Evolutionary conservation across 345 rosid species (phyloP), one percentile per base, ranked within the genome.

Genomic region (Cardiospermum halicacabum): DNA sequence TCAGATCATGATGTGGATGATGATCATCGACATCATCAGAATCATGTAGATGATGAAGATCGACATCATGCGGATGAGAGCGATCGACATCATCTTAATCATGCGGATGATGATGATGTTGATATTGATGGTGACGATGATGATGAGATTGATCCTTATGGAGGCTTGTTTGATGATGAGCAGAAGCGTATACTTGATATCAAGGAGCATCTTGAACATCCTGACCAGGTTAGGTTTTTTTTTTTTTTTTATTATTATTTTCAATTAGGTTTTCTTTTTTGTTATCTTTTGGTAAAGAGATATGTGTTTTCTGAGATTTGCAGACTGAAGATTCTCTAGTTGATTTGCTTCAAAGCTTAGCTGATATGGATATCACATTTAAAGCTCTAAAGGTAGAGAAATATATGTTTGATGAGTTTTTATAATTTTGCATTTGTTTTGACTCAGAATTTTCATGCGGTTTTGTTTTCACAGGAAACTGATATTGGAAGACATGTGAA

Each of bases 291-390:
- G 69, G 58, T 70, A 69, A 48, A 4, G 34, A n/a, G n/a, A n/a
- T n/a, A n/a, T n/a, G n/a, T n/a, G n/a, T n/a, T n/a, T 45, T 26
- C 59, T 45, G 64, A 21, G 25, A 39, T 47, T 60, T 75, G 53
- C 72, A 95, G 99, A 72, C 96, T 65, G 97, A 91, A 75, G 99
- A 95, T 71, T 68, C 86, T 60, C 62, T 91, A 77, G 83, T 91
- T 64, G 92, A 87, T 76, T 74, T 95, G 82, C 99, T 95, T 77
- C 99, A 91, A 78, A 83, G 80, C 76, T 84, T 95, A 63, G 93
- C 92, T 0, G 96, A 91, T 55, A 95, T 89, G 97, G 97, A 95
- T 71, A 86, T 95, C 26, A 95, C 97, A 57, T 95, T 89, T 68
- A 81, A 86, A 74, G 96, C 97, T 63, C 96, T 95, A 53, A 72